Evolutionary conservation across 1,139 yeast genomes (phyloP).

Genomic region (Candida sp.): DNA sequence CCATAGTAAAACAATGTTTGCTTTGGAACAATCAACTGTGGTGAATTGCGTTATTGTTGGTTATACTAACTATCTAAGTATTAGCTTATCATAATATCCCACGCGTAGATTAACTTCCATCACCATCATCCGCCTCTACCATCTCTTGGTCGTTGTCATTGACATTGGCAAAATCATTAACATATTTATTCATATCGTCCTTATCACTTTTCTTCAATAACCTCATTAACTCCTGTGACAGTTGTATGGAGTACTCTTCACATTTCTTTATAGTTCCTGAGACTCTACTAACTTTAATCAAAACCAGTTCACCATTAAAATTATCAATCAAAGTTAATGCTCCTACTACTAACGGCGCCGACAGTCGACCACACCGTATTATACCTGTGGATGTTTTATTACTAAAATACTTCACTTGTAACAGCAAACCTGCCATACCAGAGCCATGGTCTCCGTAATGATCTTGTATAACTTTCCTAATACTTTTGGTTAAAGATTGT

Average conservation of each 20-base stretch:
- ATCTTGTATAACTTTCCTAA: constrained; percentile 51
- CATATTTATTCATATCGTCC: neutral
- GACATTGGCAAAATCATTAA: neutral
- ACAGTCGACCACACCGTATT: constrained; percentile 68
- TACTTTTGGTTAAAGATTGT: constrained; percentile 46
- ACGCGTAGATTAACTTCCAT: constrained; percentile 3
- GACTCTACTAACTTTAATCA: constrained; percentile 63
- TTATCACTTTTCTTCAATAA: constrained; percentile 8
- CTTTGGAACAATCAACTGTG: too few relatives aligned
- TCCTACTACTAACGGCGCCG: constrained; percentile 60
- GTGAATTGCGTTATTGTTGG: too few relatives aligned
- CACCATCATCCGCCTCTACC: constrained; percentile 4
- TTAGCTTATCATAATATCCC: too few relatives aligned
- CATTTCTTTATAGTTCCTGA: constrained; percentile 90
- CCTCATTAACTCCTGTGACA: constrained; percentile 35
- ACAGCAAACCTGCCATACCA: constrained; percentile 59
- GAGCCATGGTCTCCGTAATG: constrained; percentile 79
- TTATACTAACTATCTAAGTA: too few relatives aligned
- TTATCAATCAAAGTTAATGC: constrained; percentile 64
- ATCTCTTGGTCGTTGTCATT: neutral
- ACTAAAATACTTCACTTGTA: constrained; percentile 79
- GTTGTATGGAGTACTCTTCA: constrained; percentile 59
- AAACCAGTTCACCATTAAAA: constrained; percentile 50
- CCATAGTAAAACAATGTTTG: too few relatives aligned
- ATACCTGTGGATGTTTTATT: constrained; percentile 84